Percentiles rank a stretch among this genome's conserved stretches.
phyloP scores from a whole-genome alignment of 495 filamentous ascomycete species.

The Talaromyces ruber region DNA sequence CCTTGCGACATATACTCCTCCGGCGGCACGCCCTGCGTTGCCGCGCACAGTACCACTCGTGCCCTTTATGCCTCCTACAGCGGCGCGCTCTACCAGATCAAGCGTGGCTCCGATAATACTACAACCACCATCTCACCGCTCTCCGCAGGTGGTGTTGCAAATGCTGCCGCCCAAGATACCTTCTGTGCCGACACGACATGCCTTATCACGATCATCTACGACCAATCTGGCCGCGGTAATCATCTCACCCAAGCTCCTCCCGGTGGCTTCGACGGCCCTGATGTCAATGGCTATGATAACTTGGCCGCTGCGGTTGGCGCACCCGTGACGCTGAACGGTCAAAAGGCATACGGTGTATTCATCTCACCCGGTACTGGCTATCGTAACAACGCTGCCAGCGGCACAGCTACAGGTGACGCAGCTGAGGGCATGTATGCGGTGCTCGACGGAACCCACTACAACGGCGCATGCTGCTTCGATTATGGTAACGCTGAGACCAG shows the following conservation, averaged over 20 bases:
- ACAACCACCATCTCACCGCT: background rate
- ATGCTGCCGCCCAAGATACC: background rate
- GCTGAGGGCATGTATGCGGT: slow-evolving; percentile 53
- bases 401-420: slow-evolving; percentile 42
- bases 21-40: slow-evolving; percentile 40
- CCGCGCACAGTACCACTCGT: slow-evolving; percentile 51
- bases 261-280: slow-evolving; percentile 35
- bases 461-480: slow-evolving; percentile 50
- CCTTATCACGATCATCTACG: slow-evolving; percentile 46
- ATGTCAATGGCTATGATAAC: slow-evolving; percentile 45
- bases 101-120: background rate
- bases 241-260: slow-evolving; percentile 30
- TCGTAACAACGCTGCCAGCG: slow-evolving; percentile 39
- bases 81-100: background rate
- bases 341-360: slow-evolving; percentile 52
- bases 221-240: slow-evolving; percentile 23
- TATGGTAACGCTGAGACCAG: slow-evolving; percentile 53
- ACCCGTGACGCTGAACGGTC: slow-evolving; percentile 47
- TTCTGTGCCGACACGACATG: background rate
- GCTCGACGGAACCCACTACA: slow-evolving; percentile 52
- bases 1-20: background rate
- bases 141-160: background rate
- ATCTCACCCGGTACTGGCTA: slow-evolving; percentile 47
- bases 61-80: background rate
- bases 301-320: slow-evolving; percentile 47